phyloP scores from a whole-genome alignment of 768 basidiomycete genomes.

The Strobilomyces confusus region DNA sequence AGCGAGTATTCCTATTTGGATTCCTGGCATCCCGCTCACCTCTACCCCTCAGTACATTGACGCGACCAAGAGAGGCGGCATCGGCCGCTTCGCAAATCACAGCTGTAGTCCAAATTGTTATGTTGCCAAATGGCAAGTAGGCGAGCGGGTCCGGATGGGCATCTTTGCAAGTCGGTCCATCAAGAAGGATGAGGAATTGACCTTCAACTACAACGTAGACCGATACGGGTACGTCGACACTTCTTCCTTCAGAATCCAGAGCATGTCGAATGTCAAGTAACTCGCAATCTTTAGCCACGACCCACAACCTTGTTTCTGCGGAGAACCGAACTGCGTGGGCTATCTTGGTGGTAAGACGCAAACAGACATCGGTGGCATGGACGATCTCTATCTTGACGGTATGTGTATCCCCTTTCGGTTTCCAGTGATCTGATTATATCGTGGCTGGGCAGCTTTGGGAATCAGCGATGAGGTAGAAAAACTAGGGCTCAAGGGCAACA shows the following conservation, averaged over 20 bases:
- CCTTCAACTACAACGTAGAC: slow-evolving; percentile 99
- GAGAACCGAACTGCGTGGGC: slow-evolving; percentile 92
- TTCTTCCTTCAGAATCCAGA: neutral
- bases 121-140: slow-evolving; percentile 97
- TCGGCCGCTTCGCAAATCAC: slow-evolving; percentile 97
- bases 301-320: slow-evolving; percentile 92
- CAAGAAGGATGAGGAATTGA: slow-evolving; percentile 79
- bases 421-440: neutral
- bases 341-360: slow-evolving; percentile 98
- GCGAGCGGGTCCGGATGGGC: slow-evolving; percentile 87
- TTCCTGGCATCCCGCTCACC: neutral
- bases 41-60: slow-evolving; percentile 75
- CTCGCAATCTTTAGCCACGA: slow-evolving; percentile 60
- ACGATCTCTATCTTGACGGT: slow-evolving; percentile 94
- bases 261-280: neutral
- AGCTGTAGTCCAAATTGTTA: slow-evolving; percentile 97
- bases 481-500: slow-evolving; percentile 78
- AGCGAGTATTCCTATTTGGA: slow-evolving; percentile 43
- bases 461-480: slow-evolving; percentile 88
- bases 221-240: slow-evolving; percentile 79
- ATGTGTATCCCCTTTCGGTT: slow-evolving; percentile 1
- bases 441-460: slow-evolving; percentile 64
- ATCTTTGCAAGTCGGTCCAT: slow-evolving; percentile 90
- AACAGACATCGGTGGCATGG: slow-evolving; percentile 92
- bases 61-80: slow-evolving; percentile 94